Conservation (phyloP, 2,329 filamentous ascomycete genomes). For the Colletotrichum noveboracense region DNA sequence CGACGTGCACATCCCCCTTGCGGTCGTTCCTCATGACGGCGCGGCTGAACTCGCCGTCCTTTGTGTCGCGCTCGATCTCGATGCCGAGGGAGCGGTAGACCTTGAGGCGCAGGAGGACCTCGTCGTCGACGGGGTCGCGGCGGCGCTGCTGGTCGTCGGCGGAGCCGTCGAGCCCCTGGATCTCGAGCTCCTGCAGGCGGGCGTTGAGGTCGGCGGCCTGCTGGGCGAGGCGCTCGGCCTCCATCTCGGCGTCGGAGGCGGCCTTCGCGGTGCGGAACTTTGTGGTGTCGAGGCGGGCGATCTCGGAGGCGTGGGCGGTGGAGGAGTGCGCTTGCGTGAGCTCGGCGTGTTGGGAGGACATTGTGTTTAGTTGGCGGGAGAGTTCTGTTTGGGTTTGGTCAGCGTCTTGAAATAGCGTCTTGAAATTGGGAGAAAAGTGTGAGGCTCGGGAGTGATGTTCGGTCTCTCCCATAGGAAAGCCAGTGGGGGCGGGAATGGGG, state of each 20-base stretch:
- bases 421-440: neutral
- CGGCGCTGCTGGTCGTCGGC: conserved; percentile 35
- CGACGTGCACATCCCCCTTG: conserved; percentile 91
- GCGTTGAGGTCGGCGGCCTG: conserved; percentile 79
- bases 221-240: conserved; percentile 87
- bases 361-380: conserved; percentile 75
- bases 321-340: conserved; percentile 77
- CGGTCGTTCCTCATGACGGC: conserved; percentile 84
- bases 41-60: conserved; percentile 79
- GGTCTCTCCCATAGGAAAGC: neutral
- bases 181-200: conserved; percentile 80
- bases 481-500: neutral
- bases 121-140: conserved; percentile 61
- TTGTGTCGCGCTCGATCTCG: conserved; percentile 80
- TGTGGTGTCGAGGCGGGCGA: conserved; percentile 86
- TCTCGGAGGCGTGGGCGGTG: conserved; percentile 80
- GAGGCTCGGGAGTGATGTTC: too few species aligned
- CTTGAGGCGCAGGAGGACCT: conserved; percentile 78
- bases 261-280: conserved; percentile 96
- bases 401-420: neutral
- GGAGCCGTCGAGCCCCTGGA: conserved; percentile 82
- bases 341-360: conserved; percentile 79
- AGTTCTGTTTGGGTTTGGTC: conserved; percentile 52
- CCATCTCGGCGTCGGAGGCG: conserved; percentile 86
- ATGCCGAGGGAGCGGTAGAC: conserved; percentile 92